Evolutionary conservation across 352 stramenopile genomes (phyloP), one percentile per base, ranked within the genome.

Genomic region (Pythium scleroteichum): DNA sequence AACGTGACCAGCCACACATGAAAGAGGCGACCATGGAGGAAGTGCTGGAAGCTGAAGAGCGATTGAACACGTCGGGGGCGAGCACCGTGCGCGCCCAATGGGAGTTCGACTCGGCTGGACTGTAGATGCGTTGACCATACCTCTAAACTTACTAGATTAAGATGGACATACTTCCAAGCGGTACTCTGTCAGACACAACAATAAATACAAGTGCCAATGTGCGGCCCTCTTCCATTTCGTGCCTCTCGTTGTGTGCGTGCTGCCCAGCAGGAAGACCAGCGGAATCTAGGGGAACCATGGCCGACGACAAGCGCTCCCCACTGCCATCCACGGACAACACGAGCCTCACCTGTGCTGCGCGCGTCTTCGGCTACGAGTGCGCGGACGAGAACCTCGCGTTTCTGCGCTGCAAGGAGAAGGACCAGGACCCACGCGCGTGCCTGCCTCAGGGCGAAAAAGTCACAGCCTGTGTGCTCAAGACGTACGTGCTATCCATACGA

Each of bases 391-490:
- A 96, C 75, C 73, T 92, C 38, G 79, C 72, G 48, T 96, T 95
- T 65, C 72, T 95, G 70, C 77, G 85, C 62, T 96, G 87, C 78
- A 96, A 96, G 71, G 76, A 89, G 68, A 77, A 82, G 33, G 72
- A 94, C 69, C 71, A 82, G 59, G 82, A 96, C 76, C 87, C 87
- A 50, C 75, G 76, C 53, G 79, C 81, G 27, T 96, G 87, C 58
- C 72, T 96, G 59, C 62, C 80, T 27, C 80, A 94, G 73, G 87
- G 87, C 54, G 87, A 96, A 63, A 93, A 94, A 72, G 87, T 95
- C 67, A 94, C 84, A 45, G 84, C 82, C 23, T 89, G 85, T 49
- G 85, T 94, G 72, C 70, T 94, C 59, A 92, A 92, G 69, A 88
- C 81, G 82, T 95, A 74, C 70, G 81, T 87, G 10, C 10, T 8